Conservation (phyloP, 1,139 yeast genomes). For the Saccharomyces hybrid region DNA sequence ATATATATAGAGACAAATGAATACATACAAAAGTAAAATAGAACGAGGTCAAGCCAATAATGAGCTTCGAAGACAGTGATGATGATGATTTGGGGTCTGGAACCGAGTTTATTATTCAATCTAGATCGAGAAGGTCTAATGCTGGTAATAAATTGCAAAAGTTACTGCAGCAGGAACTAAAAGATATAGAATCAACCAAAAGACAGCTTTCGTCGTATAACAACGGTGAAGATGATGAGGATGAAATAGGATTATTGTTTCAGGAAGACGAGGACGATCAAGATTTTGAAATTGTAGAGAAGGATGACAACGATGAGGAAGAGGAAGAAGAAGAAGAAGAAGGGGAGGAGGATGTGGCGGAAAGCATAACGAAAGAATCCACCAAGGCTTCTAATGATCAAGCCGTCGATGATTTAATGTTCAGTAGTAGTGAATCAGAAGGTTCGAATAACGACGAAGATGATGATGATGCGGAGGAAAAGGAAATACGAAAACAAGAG, state of each 20-base stretch:
- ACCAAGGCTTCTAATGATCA: constrained; percentile 4
- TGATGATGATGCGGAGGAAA: constrained; percentile 63
- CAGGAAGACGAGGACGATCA: constrained; percentile 80
- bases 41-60: too few relatives aligned
- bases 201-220: constrained; percentile 16
- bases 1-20: not conserved
- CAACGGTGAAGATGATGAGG: constrained; percentile 38
- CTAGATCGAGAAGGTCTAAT: constrained; percentile 72
- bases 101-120: constrained; percentile 24
- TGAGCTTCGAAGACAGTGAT: not conserved
- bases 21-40: not conserved
- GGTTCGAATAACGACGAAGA: constrained; percentile 34
- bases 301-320: constrained; percentile 21
- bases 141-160: constrained; percentile 84
- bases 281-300: constrained; percentile 48
- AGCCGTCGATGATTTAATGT: constrained; percentile 37
- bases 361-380: not conserved
- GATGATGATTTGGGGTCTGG: constrained; percentile 5
- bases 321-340: constrained; percentile 17
- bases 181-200: constrained; percentile 34
- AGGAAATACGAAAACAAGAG: constrained; percentile 51
- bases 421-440: constrained; percentile 38
- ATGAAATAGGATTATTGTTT: constrained; percentile 65
- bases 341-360: constrained; percentile 13
- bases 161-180: constrained; percentile 60